phyloP scores from a whole-genome alignment of 2,329 filamentous ascomycete species.

The Trichoderma sp. region DNA sequence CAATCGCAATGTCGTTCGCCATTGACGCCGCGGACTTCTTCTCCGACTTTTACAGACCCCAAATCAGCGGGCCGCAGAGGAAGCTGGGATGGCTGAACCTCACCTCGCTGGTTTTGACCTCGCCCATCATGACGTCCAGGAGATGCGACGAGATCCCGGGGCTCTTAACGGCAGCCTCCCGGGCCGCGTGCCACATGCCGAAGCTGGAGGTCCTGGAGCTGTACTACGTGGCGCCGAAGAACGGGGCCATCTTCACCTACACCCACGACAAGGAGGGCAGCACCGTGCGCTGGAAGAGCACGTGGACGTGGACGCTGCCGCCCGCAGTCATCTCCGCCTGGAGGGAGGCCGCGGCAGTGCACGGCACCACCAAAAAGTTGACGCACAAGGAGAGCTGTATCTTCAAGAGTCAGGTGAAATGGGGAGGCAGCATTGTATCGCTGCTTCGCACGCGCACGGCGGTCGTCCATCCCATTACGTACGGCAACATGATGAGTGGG shows the following conservation, averaged over 20 bases:
- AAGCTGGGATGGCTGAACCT: constrained; percentile 10
- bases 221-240: background rate
- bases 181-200: constrained; percentile 4
- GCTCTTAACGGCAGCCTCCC: background rate
- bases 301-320: background rate
- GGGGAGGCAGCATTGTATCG: background rate
- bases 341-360: background rate
- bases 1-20: background rate
- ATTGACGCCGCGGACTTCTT: background rate
- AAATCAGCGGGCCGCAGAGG: background rate
- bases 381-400: background rate
- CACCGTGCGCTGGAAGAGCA: background rate
- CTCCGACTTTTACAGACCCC: background rate
- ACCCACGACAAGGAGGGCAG: background rate
- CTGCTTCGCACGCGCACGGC: background rate
- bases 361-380: background rate
- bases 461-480: background rate
- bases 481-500: constrained; percentile 13
- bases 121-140: background rate
- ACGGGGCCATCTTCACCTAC: background rate
- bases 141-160: background rate
- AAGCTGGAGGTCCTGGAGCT: constrained; percentile 4
- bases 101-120: constrained; percentile 3
- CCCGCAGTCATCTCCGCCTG: background rate
- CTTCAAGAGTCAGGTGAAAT: background rate